Conservation (phyloP, 371 early-diverging fungal genomes). For the Syncephalastrum racemosum region DNA sequence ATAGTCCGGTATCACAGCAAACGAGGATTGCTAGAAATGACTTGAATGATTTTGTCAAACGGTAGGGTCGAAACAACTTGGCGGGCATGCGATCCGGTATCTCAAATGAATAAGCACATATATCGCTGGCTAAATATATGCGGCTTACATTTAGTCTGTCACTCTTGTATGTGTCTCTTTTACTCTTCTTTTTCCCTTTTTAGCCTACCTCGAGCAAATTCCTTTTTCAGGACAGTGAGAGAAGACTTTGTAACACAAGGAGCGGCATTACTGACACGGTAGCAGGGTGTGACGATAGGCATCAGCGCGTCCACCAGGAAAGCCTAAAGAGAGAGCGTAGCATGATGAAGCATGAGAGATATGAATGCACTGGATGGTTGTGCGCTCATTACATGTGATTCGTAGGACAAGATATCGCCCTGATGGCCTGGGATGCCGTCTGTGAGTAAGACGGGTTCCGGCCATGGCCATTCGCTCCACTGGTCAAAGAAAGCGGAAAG, state of each 20-base stretch:
- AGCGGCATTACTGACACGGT: slow-evolving; percentile 30
- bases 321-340: slow-evolving; percentile 9
- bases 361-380: not conserved
- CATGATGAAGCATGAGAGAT: not conserved
- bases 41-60: slow-evolving; percentile 20
- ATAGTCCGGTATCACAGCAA: slow-evolving; percentile 14
- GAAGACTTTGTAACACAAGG: slow-evolving; percentile 36
- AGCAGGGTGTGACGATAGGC: slow-evolving; percentile 47
- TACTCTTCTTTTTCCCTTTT: not conserved
- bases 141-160: slow-evolving; percentile 3
- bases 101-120: not conserved
- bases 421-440: slow-evolving; percentile 25
- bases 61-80: slow-evolving; percentile 23
- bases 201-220: slow-evolving; percentile 37
- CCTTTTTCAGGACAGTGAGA: slow-evolving; percentile 21
- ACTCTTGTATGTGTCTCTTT: not conserved
- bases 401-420: slow-evolving; percentile 12
- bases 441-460: slow-evolving; percentile 31
- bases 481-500: slow-evolving; percentile 26
- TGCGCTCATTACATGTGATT: slow-evolving; percentile 14
- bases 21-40: slow-evolving; percentile 23
- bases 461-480: slow-evolving; percentile 45
- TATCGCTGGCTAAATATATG: not conserved
- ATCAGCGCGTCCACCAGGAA: slow-evolving; percentile 32
- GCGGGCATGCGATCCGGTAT: slow-evolving; percentile 3